Evolutionary conservation across 768 basidiomycete genomes (phyloP).

Genomic region (Paxillus ammoniavirescens): DNA sequence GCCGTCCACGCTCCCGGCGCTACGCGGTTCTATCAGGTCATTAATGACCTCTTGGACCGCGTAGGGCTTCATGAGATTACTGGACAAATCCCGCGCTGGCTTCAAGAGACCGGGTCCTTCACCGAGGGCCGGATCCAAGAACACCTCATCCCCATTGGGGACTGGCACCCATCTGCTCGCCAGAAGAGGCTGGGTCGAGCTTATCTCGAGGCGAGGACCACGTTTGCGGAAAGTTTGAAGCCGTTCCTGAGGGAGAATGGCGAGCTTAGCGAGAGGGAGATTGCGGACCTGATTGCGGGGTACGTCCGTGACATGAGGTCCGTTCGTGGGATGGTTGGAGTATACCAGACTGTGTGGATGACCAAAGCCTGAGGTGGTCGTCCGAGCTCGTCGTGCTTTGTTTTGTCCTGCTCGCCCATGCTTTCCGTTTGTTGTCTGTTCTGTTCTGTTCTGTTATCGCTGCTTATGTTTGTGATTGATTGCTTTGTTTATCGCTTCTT

Average conservation of each 20-base stretch:
- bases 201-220: slow-evolving; percentile 37
- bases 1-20: slow-evolving; percentile 26
- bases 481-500: too few species aligned
- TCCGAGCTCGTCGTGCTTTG: too few species aligned
- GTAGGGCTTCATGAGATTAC: slow-evolving; percentile 41
- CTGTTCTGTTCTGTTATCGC: too few species aligned
- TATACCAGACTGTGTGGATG: slow-evolving; percentile 52
- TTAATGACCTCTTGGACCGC: slow-evolving; percentile 39
- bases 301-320: slow-evolving; percentile 47
- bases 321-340: slow-evolving; percentile 46
- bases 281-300: slow-evolving; percentile 39
- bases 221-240: slow-evolving; percentile 48
- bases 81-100: slow-evolving; percentile 34
- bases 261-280: slow-evolving; percentile 35
- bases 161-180: slow-evolving; percentile 42
- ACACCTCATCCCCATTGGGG: slow-evolving; percentile 54
- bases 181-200: slow-evolving; percentile 40
- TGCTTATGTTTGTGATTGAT: too few species aligned
- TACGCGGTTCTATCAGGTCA: slow-evolving; percentile 33
- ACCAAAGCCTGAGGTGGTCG: slow-evolving; percentile 21
- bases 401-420: too few species aligned
- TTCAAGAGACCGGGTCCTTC: slow-evolving; percentile 42
- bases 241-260: slow-evolving; percentile 43
- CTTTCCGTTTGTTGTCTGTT: too few species aligned
- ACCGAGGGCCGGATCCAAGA: slow-evolving; percentile 33